Base-by-base conservation (phyloP, 1,139 yeast species). In the Hyphopichia wangnamkhiaoensis region DNA sequence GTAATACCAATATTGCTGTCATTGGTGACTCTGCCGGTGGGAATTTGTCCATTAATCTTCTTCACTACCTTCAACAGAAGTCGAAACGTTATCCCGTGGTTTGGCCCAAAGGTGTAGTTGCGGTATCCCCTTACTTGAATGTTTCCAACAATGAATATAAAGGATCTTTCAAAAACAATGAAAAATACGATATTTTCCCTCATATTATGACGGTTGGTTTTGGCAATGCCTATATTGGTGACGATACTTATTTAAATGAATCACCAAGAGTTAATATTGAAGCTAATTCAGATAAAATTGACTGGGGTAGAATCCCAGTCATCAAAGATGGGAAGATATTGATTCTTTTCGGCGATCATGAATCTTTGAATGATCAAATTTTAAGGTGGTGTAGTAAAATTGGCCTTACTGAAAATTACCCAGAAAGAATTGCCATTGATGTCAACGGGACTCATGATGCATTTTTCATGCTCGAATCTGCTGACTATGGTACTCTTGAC, bases 1-100 rank as follows among this genome's bases (percentile, higher is more conserved):
- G 68, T 2, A 53, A 59, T 40, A 43, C 51, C 16, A 69, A 70
- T 37, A 50, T 71, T 5, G 48, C 61, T 1, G 48, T 71, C 5
- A 38, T 67, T 42, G 75, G 76, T 2, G 76, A 70, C 49, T 67
- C 74, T 1, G 74, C 74, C 10, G 76, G 76, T 15, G 76, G 74
- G 1, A 61, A 70, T 51, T 50, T 70, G 45, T 49, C 65, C 2
- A 48, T 68, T 9, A 50, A 50, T 15, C 61, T 58, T 38, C 43
- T 62, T 8, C 69, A 66, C 46, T 59, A 51, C 35, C 49, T 68
- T 47, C 13, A 16, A n/a, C 12, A 23, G 17, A 55, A 57, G 17
- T 32, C 32, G 6, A 15, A 13, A 35, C 29, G 13, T 10, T 7
- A 21, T 7, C 5, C 5, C 19, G 16, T 13, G 5, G 54, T 61